Conservation (phyloP, 106 monocot genomes). For the Dendrobium catenatum region DNA sequence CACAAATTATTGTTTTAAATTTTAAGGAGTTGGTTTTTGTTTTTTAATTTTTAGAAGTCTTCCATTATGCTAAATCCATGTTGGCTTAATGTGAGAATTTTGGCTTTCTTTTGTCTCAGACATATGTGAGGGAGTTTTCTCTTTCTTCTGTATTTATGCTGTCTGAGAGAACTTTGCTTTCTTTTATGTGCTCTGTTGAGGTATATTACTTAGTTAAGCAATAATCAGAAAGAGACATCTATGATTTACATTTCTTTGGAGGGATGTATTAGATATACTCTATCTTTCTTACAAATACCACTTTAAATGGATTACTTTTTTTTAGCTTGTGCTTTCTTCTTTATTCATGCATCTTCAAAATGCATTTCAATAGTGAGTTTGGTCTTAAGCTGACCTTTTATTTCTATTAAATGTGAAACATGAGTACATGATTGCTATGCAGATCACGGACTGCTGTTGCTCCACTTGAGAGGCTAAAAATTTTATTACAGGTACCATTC, state of each 20-base stretch:
- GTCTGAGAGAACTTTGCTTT: background rate
- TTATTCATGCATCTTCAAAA: background rate
- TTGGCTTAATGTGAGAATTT: background rate
- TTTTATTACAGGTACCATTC: constrained; percentile 42
- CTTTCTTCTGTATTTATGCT: background rate
- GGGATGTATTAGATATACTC: background rate
- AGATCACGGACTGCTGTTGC: constrained; percentile 65
- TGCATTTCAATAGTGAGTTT: background rate
- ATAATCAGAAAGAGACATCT: background rate
- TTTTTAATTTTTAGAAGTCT: background rate
- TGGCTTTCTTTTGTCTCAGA: background rate
- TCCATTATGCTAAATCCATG: background rate
- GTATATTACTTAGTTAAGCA: background rate
- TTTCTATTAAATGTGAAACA: background rate
- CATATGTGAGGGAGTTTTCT: background rate
- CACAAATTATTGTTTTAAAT: background rate
- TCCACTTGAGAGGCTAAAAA: constrained; percentile 56
- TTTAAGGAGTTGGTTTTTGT: background rate
- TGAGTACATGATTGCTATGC: constrained; percentile 1
- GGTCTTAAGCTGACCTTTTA: background rate
- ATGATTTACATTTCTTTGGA: background rate
- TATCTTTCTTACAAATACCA: background rate
- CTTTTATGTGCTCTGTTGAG: background rate
- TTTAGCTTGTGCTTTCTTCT: background rate
- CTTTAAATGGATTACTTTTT: background rate